A percentile compares a stretch with the other conserved stretches of the same genome.
phyloP scores from a whole-genome alignment of 768 basidiomycete species.

The Termitomyces sp. region DNA sequence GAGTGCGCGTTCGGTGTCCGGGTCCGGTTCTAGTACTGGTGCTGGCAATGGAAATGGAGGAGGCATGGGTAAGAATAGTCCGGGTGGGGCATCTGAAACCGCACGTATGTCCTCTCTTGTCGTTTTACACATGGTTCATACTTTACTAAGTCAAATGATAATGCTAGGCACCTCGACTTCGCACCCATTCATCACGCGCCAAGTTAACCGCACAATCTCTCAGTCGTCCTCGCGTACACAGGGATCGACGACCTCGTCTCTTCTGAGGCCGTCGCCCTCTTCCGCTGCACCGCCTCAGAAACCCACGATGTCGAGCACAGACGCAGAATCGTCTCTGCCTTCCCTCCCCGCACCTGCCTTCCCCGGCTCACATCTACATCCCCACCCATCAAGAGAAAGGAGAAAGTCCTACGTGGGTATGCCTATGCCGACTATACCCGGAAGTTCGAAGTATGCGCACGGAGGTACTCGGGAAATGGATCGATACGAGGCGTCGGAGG shows the following conservation, averaged over 20 bases:
- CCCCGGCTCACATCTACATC: constrained; percentile 32
- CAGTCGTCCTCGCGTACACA: constrained; percentile 60
- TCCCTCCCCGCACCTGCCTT: constrained; percentile 51
- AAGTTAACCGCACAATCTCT: constrained; percentile 60
- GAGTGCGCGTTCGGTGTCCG: neutral
- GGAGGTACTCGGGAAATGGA: neutral
- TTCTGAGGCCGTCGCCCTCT: constrained; percentile 8
- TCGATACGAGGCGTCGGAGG: constrained; percentile 26
- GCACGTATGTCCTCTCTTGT: constrained; percentile 32
- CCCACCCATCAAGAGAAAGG: constrained; percentile 22
- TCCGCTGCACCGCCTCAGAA: neutral
- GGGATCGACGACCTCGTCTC: constrained; percentile 33
- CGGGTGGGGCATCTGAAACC: constrained; percentile 33
- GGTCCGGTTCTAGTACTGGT: neutral
- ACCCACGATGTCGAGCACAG: neutral
- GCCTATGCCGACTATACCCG: constrained; percentile 37
- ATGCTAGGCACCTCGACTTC: constrained; percentile 38
- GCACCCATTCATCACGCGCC: constrained; percentile 55
- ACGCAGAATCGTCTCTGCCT: constrained; percentile 11
- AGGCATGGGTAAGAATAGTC: constrained; percentile 21
- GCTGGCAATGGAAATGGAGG: neutral
- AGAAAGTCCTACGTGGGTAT: constrained; percentile 21
- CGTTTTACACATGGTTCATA: neutral
- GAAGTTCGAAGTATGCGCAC: constrained; percentile 29
- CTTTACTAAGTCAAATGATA: neutral